Conservation (phyloP, 768 basidiomycete genomes). For the Asterophora parasitica region DNA sequence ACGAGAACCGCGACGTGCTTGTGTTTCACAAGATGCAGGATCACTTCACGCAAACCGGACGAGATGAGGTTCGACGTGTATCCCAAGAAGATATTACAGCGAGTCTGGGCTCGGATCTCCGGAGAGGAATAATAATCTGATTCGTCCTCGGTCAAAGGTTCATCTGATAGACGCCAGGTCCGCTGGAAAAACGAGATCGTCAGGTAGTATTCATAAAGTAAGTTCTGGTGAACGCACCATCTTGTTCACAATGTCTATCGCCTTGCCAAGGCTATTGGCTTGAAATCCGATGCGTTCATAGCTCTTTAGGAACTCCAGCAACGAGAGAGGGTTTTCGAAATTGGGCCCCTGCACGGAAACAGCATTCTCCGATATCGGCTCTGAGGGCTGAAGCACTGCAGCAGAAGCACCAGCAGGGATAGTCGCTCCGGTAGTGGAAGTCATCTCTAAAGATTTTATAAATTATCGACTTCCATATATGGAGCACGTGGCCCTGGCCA, state of each 20-base stretch:
- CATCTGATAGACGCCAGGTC: slow-evolving; percentile 85
- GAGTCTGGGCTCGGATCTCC: slow-evolving; percentile 60
- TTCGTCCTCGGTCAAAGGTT: slow-evolving; percentile 68
- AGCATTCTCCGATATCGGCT: slow-evolving; percentile 59
- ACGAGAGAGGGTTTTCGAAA: slow-evolving; percentile 63
- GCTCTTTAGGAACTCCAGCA: slow-evolving; percentile 65
- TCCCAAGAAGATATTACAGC: slow-evolving; percentile 89
- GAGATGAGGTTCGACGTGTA: slow-evolving; percentile 99
- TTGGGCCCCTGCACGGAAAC: slow-evolving; percentile 83
- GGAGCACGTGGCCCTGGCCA: slow-evolving; percentile 3
- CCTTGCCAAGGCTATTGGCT: slow-evolving; percentile 86
- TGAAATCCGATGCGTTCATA: slow-evolving; percentile 96
- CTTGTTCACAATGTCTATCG: slow-evolving; percentile 85
- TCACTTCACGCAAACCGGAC: slow-evolving; percentile 90
- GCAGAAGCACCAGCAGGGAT: slow-evolving; percentile 61
- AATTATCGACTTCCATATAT: slow-evolving; percentile 10
- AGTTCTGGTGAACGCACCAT: slow-evolving; percentile 57
- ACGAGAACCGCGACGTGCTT: slow-evolving; percentile 86
- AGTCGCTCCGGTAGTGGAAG: slow-evolving; percentile 8
- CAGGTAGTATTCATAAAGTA: slow-evolving; percentile 2
- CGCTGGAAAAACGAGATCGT: slow-evolving; percentile 45
- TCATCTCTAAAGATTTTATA: slow-evolving; percentile 11
- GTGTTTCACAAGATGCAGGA: slow-evolving; percentile 90
- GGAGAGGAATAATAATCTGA: slow-evolving; percentile 57
- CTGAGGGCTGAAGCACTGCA: slow-evolving; percentile 75